Conservation (phyloP, 2,329 filamentous ascomycete genomes). For the Parasarocladium wereldwijsianum region DNA sequence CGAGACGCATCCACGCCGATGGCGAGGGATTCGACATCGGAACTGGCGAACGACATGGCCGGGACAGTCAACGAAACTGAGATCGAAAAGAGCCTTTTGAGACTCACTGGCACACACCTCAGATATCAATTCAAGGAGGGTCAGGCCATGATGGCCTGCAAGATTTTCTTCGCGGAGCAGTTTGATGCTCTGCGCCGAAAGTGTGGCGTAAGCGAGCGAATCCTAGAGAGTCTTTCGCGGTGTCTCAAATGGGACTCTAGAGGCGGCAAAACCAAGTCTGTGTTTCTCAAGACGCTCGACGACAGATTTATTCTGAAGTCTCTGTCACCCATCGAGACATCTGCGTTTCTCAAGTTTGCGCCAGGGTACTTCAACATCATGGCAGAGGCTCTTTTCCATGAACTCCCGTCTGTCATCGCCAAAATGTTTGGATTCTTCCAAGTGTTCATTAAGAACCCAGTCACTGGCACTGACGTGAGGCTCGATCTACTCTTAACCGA, state of each 20-base stretch:
- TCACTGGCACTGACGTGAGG: conserved; percentile 84
- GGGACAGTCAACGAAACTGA: conserved; percentile 26
- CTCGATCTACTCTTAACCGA: conserved; percentile 93
- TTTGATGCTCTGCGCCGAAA: conserved; percentile 90
- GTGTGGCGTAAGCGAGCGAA: conserved; percentile 83
- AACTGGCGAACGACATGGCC: conserved; percentile 14
- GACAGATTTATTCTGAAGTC: conserved; percentile 89
- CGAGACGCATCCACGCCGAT: no score
- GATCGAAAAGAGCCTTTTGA: conserved; percentile 72
- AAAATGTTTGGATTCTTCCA: conserved; percentile 99
- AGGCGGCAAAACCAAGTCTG: conserved; percentile 92
- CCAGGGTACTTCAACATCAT: conserved; percentile 97
- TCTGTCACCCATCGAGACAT: conserved; percentile 78
- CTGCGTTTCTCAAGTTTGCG: conserved; percentile 87
- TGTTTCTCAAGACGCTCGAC: conserved; percentile 93
- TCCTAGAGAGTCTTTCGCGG: conserved; percentile 85
- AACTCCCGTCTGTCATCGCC: conserved; percentile 87
- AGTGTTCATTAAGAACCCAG: conserved; percentile 88
- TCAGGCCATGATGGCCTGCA: conserved; percentile 89
- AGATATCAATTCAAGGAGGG: conserved; percentile 94
- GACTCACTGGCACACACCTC: conserved; percentile 78
- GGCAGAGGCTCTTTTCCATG: conserved; percentile 89
- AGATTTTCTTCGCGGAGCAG: conserved; percentile 96
- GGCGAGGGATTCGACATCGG: no score
- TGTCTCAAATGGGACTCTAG: conserved; percentile 98